These are phyloP conservation scores for Castanea crenata DNA, from an alignment of 306 rosid species.

Conservation along the genomic window DNA sequence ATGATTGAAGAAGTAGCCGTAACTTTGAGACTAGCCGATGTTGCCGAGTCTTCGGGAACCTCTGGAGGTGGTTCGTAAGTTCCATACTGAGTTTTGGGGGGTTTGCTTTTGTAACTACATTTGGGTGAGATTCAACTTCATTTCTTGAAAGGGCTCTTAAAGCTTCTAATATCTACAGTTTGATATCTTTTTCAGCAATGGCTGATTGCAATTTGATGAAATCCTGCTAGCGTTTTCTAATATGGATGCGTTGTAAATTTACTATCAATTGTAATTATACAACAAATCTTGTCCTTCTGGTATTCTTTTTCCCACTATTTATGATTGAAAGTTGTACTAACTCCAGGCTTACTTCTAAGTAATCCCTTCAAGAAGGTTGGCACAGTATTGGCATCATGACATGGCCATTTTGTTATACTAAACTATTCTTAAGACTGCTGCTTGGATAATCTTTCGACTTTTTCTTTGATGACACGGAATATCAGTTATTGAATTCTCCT, in stretches of 20 bases:
- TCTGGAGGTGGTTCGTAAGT: conserved; percentile 48
- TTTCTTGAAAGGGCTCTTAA: conserved; percentile 21
- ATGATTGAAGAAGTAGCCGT: conserved; percentile 63
- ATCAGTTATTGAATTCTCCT: background rate
- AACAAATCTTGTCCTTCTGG: background rate
- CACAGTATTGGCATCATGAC: background rate
- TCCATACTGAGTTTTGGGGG: conserved; percentile 22
- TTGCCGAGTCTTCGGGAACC: conserved; percentile 82
- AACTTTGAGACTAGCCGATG: conserved; percentile 63
- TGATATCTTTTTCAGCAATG: background rate
- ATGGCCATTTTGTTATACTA: background rate
- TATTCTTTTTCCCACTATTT: background rate
- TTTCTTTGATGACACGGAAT: background rate
- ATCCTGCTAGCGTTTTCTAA: background rate
- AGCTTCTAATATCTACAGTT: conserved; percentile 1
- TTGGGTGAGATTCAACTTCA: conserved; percentile 33
- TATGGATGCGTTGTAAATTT: background rate
- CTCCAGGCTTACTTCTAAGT: background rate
- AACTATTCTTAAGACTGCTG: background rate
- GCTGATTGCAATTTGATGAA: conserved; percentile 1
- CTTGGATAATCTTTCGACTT: background rate
- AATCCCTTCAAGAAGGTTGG: background rate
- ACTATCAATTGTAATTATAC: background rate
- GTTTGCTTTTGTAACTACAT: conserved; percentile 34
- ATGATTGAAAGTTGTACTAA: background rate